phyloP scores from a whole-genome alignment of 148 eudicot species.

The Persicaria maculosa region DNA sequence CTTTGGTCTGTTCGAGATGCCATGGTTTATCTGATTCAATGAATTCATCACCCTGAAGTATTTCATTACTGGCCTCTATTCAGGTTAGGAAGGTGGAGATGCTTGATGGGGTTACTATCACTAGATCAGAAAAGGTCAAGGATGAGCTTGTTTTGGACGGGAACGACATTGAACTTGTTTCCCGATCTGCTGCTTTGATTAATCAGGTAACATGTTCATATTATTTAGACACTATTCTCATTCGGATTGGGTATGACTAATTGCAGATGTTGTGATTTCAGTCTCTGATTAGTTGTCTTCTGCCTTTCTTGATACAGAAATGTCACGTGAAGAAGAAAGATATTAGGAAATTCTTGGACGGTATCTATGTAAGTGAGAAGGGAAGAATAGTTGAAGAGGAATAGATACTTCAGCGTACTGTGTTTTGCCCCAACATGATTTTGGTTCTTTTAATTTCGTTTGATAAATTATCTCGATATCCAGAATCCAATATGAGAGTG shows the following conservation, averaged over 20 bases:
- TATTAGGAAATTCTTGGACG: slow-evolving; percentile 14
- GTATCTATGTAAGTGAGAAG: slow-evolving; percentile 15
- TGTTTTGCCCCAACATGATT: not conserved
- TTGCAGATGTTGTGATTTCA: not conserved
- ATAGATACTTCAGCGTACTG: slow-evolving; percentile 2
- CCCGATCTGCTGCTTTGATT: slow-evolving; percentile 14
- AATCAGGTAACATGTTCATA: slow-evolving; percentile 3
- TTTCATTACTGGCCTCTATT: not conserved
- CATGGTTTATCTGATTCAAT: not conserved
- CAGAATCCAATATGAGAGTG: not conserved
- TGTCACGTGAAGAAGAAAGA: slow-evolving; percentile 15
- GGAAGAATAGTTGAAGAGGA: slow-evolving; percentile 1
- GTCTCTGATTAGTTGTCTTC: not conserved
- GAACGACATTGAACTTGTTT: slow-evolving; percentile 13
- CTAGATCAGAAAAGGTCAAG: slow-evolving; percentile 13
- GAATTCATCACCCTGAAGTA: not conserved
- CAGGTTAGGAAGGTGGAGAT: slow-evolving; percentile 14
- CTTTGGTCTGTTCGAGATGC: not conserved
- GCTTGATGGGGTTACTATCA: slow-evolving; percentile 12
- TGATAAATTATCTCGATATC: not conserved
- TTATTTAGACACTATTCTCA: not conserved
- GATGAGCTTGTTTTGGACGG: slow-evolving; percentile 16
- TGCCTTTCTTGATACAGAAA: not conserved
- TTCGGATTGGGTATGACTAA: not conserved
- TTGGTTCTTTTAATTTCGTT: not conserved